Conservation (phyloP, 805 yeast genomes). For the Candida gorgasii region DNA sequence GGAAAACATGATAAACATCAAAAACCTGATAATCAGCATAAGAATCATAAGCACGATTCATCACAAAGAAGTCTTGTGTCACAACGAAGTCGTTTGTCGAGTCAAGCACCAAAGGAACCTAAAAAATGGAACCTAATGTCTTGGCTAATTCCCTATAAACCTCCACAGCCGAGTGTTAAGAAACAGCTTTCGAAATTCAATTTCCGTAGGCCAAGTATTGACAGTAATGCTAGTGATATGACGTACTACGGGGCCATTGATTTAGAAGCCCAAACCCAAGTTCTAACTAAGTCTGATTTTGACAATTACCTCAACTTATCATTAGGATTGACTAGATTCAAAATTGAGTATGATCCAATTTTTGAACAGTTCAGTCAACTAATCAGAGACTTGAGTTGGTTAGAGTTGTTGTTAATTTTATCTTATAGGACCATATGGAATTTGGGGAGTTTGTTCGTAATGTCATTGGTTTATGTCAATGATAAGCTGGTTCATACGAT, state of each 20-base stretch:
- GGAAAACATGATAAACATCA: conserved; percentile 4
- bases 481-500: not conserved
- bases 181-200: conserved; percentile 13
- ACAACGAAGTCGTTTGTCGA: too few species aligned
- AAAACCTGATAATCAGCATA: not conserved
- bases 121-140: conserved; percentile 3
- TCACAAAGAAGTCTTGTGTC: too few species aligned
- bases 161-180: conserved; percentile 6
- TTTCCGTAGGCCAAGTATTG: conserved; percentile 9
- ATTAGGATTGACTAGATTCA: conserved; percentile 21
- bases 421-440: conserved; percentile 22
- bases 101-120: not conserved
- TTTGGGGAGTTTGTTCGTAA: conserved; percentile 14
- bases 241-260: conserved; percentile 15
- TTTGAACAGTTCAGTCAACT: conserved; percentile 23
- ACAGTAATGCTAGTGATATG: conserved; percentile 4
- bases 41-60: too few species aligned
- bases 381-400: conserved; percentile 15
- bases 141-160: conserved; percentile 15
- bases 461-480: conserved; percentile 13
- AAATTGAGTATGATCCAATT: conserved; percentile 24
- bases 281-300: conserved; percentile 11
- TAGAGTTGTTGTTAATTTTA: conserved; percentile 15
- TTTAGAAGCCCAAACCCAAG: conserved; percentile 16
- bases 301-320: conserved; percentile 24